Conservation (phyloP, 768 basidiomycete species). For the Tylopilus sp. region DNA sequence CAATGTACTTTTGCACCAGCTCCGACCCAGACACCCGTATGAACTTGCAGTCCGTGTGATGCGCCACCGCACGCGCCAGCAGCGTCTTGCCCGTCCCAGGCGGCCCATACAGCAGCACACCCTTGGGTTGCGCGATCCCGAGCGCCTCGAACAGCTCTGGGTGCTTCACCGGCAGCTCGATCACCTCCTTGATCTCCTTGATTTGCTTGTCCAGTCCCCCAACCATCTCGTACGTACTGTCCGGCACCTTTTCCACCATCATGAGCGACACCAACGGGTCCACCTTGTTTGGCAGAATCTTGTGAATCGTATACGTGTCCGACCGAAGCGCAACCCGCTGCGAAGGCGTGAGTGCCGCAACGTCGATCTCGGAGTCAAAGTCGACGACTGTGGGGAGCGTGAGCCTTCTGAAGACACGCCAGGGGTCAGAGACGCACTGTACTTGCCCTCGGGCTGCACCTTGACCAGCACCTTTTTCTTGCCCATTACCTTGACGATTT, state of each 20-base stretch:
- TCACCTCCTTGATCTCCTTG: slow-evolving; percentile 99
- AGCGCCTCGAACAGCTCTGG: slow-evolving; percentile 95
- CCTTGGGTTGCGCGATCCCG: slow-evolving; percentile 96
- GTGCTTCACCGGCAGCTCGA: slow-evolving; percentile 95
- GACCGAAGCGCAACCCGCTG: slow-evolving; percentile 94
- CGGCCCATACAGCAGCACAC: slow-evolving; percentile 92
- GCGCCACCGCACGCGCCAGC: slow-evolving; percentile 91
- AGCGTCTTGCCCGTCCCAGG: slow-evolving; percentile 97
- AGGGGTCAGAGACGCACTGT: slow-evolving; percentile 59
- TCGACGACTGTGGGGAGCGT: slow-evolving; percentile 70
- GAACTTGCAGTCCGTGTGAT: slow-evolving; percentile 97
- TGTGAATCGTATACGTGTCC: slow-evolving; percentile 95
- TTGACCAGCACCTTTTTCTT: slow-evolving; percentile 99
- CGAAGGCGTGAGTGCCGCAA: slow-evolving; percentile 74
- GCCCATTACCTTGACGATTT: slow-evolving; percentile 98
- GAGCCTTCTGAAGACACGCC: background rate
- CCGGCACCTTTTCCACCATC: slow-evolving; percentile 99
- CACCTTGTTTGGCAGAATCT: slow-evolving; percentile 95
- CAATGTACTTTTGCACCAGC: slow-evolving; percentile 97
- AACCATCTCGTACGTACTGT: slow-evolving; percentile 99
- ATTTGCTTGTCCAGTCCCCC: slow-evolving; percentile 97
- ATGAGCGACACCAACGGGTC: slow-evolving; percentile 97
- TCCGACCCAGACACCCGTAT: slow-evolving; percentile 94
- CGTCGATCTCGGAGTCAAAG: slow-evolving; percentile 82
- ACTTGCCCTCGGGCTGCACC: slow-evolving; percentile 98